Evolutionary conservation across 2,329 filamentous ascomycete genomes (phyloP), one percentile per base, ranked within the genome.

Genomic region (Stagonosporopsis cucurbitacearum): DNA sequence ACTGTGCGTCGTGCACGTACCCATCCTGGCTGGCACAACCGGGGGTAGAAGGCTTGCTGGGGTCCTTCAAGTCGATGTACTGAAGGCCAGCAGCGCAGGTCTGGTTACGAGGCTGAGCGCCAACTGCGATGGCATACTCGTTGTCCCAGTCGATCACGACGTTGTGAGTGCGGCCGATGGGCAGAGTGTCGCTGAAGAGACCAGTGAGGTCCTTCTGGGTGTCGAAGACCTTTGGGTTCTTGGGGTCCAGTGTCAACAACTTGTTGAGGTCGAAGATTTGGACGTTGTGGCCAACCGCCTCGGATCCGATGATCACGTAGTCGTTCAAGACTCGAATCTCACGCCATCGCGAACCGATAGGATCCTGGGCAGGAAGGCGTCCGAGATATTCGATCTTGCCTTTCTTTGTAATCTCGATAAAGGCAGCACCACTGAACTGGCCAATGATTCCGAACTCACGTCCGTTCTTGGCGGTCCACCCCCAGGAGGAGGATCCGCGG

Each of bases 1-100:
- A 86, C 70, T 87, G 84, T 2, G 84, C 84, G 63, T 86, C 84
- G 67, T 86, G 84, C 5, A 86, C 83, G 66, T 86, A 86, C 49
- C 83, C 83, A 66, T 86, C 84, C 33, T 79, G 68, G 36, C 77
- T 73, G 8, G 81, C 80, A 64, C 67, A 86, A 17, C 84, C 84
- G 9, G 82, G 80, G 3, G 77, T 79, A 17, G 74, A 79, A 7
- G 83, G 81, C 64, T 83, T 84, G 36, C 76, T 69, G 19, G 83
- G 78, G 63, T 86, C 79, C 20, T 75, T 76, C n/a, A 86, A 73
- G 67, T 86, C 81, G 54, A 86, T 80, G 75, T 85, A 84, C 71
- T 84, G 83, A 28, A 86, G 73, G 22, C 84, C 84, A 17, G 79
- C 77, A 19, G 68, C 69, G 74, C 84, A 86, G 33, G 65, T 71